phyloP scores from a whole-genome alignment of 78 protist species.

The Monosiga brevicollis region DNA sequence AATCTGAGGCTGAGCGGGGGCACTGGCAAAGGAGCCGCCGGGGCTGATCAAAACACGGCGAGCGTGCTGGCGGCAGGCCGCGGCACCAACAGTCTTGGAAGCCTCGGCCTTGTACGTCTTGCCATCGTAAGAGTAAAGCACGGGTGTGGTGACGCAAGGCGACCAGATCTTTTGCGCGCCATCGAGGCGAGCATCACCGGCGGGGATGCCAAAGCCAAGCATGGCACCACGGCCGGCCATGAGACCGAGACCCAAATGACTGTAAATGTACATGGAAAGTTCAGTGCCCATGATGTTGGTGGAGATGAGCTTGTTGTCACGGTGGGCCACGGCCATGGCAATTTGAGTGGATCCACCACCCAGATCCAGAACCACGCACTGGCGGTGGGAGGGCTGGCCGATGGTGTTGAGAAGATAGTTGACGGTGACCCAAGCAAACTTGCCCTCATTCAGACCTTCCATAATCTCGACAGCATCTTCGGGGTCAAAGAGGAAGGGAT shows the following conservation, averaged over 20 bases:
- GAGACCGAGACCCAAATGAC: constrained; percentile 22
- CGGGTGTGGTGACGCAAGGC: neutral
- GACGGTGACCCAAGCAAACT: constrained; percentile 35
- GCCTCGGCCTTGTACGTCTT: neutral
- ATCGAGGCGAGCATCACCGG: neutral
- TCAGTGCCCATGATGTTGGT: neutral
- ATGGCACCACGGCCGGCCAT: constrained; percentile 7
- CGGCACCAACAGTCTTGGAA: neutral
- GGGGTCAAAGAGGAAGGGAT: neutral
- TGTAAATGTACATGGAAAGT: constrained; percentile 5
- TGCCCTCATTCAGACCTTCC: constrained; percentile 32
- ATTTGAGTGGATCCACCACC: constrained; percentile 45
- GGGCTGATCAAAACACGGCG: neutral
- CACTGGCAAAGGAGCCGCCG: neutral
- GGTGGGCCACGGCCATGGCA: neutral
- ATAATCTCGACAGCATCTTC: constrained; percentile 18
- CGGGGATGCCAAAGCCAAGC: neutral
- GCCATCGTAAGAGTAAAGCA: neutral
- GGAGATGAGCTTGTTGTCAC: neutral
- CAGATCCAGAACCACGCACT: constrained; percentile 39
- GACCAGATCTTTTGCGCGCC: neutral
- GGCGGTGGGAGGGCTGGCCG: neutral
- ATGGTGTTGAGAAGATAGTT: constrained; percentile 13
- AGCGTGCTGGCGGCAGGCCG: neutral
- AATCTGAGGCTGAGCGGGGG: constrained; percentile 3